Percentiles rank a stretch among this genome's conserved stretches.
phyloP scores from a whole-genome alignment of 768 basidiomycete species.

The Suillus placidus region DNA sequence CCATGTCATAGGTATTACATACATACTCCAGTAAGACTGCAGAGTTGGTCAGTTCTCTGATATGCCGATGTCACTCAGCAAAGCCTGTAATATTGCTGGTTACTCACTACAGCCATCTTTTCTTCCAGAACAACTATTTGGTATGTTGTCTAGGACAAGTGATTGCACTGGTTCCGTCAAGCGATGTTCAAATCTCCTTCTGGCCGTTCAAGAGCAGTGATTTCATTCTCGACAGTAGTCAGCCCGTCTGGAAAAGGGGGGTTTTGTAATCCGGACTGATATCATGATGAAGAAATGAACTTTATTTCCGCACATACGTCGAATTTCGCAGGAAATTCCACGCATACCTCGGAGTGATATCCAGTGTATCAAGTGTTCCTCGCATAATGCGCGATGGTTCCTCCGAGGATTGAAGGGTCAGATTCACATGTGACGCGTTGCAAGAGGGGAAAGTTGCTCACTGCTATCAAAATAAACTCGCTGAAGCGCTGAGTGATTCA shows the following conservation, averaged over 20 bases:
- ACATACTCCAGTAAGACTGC: neutral
- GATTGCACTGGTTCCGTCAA: neutral
- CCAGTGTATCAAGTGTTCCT: neutral
- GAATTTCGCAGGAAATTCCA: neutral
- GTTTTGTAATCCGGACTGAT: neutral
- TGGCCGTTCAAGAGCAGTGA: neutral
- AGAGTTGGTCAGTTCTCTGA: neutral
- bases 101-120: neutral
- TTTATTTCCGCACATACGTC: neutral
- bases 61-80: neutral
- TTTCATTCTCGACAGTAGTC: neutral
- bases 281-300: neutral
- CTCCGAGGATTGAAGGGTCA: neutral
- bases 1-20: neutral
- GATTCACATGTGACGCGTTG: neutral
- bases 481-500: neutral
- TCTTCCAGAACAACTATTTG: neutral
- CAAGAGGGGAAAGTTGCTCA: neutral
- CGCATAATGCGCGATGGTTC: neutral
- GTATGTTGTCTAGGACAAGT: neutral
- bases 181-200: neutral
- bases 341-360: neutral
- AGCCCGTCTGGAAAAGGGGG: neutral
- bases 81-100: neutral
- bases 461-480: neutral